These are phyloP conservation scores for Phlebopus sp. DNA, from an alignment of 1,284 basidiomycete genomes.

Conservation along the genomic window DNA sequence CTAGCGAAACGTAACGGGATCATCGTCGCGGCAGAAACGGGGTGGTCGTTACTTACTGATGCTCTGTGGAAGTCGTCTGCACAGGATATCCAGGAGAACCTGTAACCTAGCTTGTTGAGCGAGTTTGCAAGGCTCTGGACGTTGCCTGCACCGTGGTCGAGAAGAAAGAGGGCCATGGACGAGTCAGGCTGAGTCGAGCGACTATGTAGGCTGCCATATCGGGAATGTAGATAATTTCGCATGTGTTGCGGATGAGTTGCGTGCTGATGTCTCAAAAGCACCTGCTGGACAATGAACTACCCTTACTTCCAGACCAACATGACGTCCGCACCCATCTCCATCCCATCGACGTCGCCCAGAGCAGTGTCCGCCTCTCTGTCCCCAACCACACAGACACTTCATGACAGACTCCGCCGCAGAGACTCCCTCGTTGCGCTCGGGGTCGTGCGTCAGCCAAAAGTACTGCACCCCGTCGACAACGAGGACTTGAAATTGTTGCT, in stretches of 20 bases:
- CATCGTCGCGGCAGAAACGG: constrained; percentile 11
- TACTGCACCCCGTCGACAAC: constrained; percentile 76
- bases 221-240: constrained; percentile 7
- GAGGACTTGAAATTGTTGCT: constrained; percentile 77
- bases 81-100: constrained; percentile 87
- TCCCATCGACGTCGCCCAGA: constrained; percentile 31
- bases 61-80: constrained; percentile 87
- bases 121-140: constrained; percentile 95
- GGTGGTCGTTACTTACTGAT: constrained; percentile 61
- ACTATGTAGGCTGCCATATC: constrained; percentile 5
- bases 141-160: constrained; percentile 96
- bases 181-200: neutral
- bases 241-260: constrained; percentile 6
- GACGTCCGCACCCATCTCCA: constrained; percentile 38
- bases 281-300: constrained; percentile 11
- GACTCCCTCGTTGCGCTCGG: constrained; percentile 26
- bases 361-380: constrained; percentile 52
- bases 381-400: constrained; percentile 35
- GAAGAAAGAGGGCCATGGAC: constrained; percentile 75
- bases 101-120: constrained; percentile 81
- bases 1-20: constrained; percentile 42
- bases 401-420: constrained; percentile 43
- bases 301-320: constrained; percentile 19
- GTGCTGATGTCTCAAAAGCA: neutral
- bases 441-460: constrained; percentile 54